Conservation (phyloP, 441 rosid genomes). For the Theobroma grandiflorum region DNA sequence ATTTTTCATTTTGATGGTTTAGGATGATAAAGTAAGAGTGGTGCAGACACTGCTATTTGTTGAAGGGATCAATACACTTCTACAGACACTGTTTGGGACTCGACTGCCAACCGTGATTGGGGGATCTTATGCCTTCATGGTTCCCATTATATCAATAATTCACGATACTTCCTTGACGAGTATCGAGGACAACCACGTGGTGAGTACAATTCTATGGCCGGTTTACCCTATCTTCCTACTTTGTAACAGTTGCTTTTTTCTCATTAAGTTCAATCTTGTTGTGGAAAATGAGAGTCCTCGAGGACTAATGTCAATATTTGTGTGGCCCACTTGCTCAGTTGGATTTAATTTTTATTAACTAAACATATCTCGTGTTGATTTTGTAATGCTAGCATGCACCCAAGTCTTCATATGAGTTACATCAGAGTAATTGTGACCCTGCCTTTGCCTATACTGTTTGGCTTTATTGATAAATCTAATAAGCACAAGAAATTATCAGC, state of each 20-base stretch:
- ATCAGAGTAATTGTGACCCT: slow-evolving; percentile 16
- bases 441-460: neutral
- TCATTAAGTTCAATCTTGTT: slow-evolving; percentile 4
- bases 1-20: slow-evolving; percentile 30
- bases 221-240: slow-evolving; percentile 19
- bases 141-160: slow-evolving; percentile 92
- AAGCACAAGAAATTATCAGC: slow-evolving; percentile 4
- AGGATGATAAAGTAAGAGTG: slow-evolving; percentile 99
- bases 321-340: slow-evolving; percentile 41
- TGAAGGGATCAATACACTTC: slow-evolving; percentile 91
- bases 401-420: slow-evolving; percentile 28
- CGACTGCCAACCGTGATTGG: slow-evolving; percentile 95
- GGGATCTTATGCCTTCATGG: slow-evolving; percentile 98
- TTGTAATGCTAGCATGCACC: slow-evolving; percentile 14
- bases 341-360: slow-evolving; percentile 12
- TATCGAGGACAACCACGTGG: slow-evolving; percentile 80
- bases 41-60: slow-evolving; percentile 93
- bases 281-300: slow-evolving; percentile 5
- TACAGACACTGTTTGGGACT: slow-evolving; percentile 93
- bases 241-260: slow-evolving; percentile 24
- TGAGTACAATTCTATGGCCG: slow-evolving; percentile 41
- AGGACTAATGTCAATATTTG: slow-evolving; percentile 37
- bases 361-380: neutral
- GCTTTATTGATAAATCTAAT: slow-evolving; percentile 3
- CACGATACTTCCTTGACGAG: slow-evolving; percentile 78